phyloP scores from a whole-genome alignment of 345 rosid species.

The Melastoma malabathricum region DNA sequence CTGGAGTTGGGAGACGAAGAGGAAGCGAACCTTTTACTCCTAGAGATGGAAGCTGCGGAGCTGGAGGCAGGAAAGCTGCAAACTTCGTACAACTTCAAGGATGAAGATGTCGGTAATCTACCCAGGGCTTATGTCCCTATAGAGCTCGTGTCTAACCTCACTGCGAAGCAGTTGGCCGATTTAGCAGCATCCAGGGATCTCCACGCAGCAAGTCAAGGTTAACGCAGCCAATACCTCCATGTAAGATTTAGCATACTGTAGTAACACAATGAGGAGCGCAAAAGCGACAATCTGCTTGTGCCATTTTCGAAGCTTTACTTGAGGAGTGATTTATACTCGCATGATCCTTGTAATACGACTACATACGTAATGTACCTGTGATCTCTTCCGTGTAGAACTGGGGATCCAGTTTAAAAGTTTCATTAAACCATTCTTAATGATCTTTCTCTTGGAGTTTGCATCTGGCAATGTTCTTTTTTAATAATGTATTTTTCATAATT shows the following conservation, averaged over 20 bases:
- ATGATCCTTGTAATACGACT: too few species aligned
- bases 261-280: not conserved
- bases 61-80: slow-evolving; percentile 57
- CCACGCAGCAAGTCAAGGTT: slow-evolving; percentile 10
- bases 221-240: not conserved
- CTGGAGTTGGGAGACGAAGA: slow-evolving; percentile 53
- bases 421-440: too few species aligned
- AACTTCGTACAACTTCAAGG: slow-evolving; percentile 33
- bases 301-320: not conserved
- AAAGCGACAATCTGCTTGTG: not conserved
- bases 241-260: too few species aligned
- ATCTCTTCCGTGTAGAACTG: too few species aligned
- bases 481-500: too few species aligned
- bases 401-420: too few species aligned
- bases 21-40: slow-evolving; percentile 64
- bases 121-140: slow-evolving; percentile 53
- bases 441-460: too few species aligned
- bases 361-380: too few species aligned
- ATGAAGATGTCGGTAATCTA: slow-evolving; percentile 35
- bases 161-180: slow-evolving; percentile 43
- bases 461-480: too few species aligned
- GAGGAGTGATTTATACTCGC: too few species aligned
- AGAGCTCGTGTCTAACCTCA: slow-evolving; percentile 60
- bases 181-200: slow-evolving; percentile 33
- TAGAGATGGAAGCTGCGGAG: slow-evolving; percentile 66